These are phyloP conservation scores for Zymoseptoria brevis DNA, from an alignment of 2,329 filamentous ascomycete species.

Conservation along the genomic window DNA sequence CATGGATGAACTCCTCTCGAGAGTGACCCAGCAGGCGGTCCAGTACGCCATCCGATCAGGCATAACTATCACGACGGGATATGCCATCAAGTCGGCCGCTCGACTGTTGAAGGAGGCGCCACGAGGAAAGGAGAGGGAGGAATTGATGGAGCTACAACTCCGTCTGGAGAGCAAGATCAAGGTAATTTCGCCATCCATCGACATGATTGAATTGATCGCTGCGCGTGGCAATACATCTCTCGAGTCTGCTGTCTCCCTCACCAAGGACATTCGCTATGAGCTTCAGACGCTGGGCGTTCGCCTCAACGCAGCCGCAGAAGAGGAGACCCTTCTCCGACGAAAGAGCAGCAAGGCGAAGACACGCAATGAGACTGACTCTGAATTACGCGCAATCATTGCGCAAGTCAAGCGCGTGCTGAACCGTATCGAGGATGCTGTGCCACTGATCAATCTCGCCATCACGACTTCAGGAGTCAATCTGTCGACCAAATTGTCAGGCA, in stretches of 20 bases:
- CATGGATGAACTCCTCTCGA: constrained; percentile 65
- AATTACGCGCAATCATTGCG: constrained; percentile 61
- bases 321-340: constrained; percentile 48
- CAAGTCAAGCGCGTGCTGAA: constrained; percentile 68
- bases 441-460: constrained; percentile 85
- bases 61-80: constrained; percentile 74
- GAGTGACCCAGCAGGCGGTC: constrained; percentile 71
- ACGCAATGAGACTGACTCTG: constrained; percentile 50
- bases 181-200: constrained; percentile 84
- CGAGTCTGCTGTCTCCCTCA: constrained; percentile 75
- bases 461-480: constrained; percentile 86
- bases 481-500: constrained; percentile 67
- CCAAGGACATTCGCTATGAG: constrained; percentile 73
- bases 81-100: constrained; percentile 75
- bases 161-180: constrained; percentile 80
- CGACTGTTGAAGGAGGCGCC: constrained; percentile 68
- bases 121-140: constrained; percentile 58
- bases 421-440: constrained; percentile 84
- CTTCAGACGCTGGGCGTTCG: constrained; percentile 73
- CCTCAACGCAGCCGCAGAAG: constrained; percentile 60
- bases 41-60: constrained; percentile 88
- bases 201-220: constrained; percentile 82
- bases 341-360: constrained; percentile 41
- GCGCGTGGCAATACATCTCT: constrained; percentile 71
- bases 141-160: constrained; percentile 64